A percentile compares a stretch with the other conserved stretches of the same genome.
Evolutionary conservation across 2,329 filamentous ascomycete genomes (phyloP).

Genomic region (Penicillium thymicola): DNA sequence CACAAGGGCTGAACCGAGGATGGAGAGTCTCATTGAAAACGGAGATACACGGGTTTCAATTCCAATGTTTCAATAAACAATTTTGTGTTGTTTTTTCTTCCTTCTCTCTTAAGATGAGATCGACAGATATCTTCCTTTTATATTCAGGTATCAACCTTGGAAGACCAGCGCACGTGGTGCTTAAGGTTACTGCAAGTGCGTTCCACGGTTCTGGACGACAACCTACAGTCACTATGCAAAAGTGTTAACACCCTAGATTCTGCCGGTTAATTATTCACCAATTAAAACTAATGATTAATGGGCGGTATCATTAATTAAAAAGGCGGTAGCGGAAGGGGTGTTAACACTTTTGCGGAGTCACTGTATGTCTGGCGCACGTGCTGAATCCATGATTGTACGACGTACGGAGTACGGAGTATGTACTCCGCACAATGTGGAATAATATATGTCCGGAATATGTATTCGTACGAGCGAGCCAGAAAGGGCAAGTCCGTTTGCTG

Average conservation of each 20-base stretch:
- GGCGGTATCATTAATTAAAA: too few species aligned
- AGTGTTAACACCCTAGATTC: too few species aligned
- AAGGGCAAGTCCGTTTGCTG: neutral
- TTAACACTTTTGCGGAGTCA: too few species aligned
- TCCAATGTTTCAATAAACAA: neutral
- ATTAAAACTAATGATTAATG: too few species aligned
- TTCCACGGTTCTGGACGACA: neutral
- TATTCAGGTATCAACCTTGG: neutral
- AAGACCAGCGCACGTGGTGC: neutral
- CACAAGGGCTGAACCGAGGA: constrained; percentile 70
- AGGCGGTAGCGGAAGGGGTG: too few species aligned
- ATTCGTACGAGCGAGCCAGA: neutral
- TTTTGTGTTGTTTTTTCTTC: neutral
- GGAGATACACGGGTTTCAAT: constrained; percentile 1
- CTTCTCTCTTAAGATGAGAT: constrained; percentile 3
- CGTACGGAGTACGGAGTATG: neutral
- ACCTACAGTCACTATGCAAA: too few species aligned
- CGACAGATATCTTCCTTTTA: constrained; percentile 4
- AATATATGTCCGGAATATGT: neutral
- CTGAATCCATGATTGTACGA: neutral
- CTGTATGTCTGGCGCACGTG: neutral
- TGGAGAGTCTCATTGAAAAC: constrained; percentile 54
- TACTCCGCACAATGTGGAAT: neutral
- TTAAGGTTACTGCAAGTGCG: neutral
- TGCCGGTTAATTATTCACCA: too few species aligned